These are phyloP conservation scores for Emergomyces africanus DNA, from an alignment of 2,329 filamentous ascomycete genomes.

Conservation along the genomic window DNA sequence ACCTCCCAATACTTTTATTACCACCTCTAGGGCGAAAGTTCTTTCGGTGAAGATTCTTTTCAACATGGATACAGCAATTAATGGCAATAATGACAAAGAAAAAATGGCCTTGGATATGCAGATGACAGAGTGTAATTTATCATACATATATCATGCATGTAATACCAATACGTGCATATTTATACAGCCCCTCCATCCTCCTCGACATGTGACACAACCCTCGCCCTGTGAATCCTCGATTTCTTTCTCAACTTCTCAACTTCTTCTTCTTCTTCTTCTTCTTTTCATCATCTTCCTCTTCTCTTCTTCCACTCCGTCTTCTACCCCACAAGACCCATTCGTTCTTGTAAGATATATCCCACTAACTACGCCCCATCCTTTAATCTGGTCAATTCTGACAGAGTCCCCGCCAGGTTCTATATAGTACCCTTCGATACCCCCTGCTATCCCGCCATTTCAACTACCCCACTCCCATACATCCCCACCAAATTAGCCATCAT, in stretches of 20 bases:
- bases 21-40: no score
- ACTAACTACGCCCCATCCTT: constrained; percentile 3
- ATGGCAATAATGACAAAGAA: no score
- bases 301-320: no score
- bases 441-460: background rate
- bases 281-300: no score
- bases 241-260: background rate
- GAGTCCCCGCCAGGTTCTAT: background rate
- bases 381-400: background rate
- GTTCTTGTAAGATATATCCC: background rate
- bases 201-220: background rate
- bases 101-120: no score
- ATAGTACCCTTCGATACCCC: background rate
- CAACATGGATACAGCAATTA: no score
- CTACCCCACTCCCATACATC: constrained; percentile 8
- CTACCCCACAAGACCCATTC: background rate
- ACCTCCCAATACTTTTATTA: no score
- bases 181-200: background rate
- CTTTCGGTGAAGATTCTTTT: no score
- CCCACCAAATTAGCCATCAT: constrained; percentile 23
- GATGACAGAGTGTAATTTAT: no score
- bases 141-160: no score
- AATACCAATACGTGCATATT: background rate
- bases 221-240: background rate
- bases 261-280: background rate